Evolutionary conservation across 257 asterid genomes (phyloP).

Genomic region (Primulina tabacum): DNA sequence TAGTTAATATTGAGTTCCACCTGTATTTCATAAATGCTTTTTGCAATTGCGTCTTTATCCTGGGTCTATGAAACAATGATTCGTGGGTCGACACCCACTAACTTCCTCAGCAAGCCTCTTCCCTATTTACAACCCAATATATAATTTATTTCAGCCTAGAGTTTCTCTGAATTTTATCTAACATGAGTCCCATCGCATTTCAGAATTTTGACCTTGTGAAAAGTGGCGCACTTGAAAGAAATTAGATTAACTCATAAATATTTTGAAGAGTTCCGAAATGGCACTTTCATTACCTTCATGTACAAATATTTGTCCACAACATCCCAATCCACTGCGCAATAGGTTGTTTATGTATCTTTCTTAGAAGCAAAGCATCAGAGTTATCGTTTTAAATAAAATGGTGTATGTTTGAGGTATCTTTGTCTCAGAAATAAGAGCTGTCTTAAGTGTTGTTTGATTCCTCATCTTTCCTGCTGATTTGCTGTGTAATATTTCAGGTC

Average conservation of each 20-base stretch:
- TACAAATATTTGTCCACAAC: too few species aligned
- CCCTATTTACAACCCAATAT: neutral
- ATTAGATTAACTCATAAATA: neutral
- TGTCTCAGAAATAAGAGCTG: neutral
- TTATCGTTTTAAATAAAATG: constrained; percentile 4
- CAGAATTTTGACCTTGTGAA: neutral
- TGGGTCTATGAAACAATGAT: constrained; percentile 3
- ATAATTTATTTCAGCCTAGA: neutral
- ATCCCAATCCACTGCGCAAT: neutral
- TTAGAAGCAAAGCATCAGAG: neutral
- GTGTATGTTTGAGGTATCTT: neutral
- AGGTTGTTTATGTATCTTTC: constrained; percentile 12
- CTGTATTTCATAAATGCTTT: neutral
- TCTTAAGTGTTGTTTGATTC: neutral
- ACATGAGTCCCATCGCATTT: constrained; percentile 1
- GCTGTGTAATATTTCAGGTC: constrained; percentile 45
- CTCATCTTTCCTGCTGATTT: constrained; percentile 18
- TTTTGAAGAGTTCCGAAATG: too few species aligned
- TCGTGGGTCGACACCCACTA: neutral
- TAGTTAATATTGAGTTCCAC: neutral
- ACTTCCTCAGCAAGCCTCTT: neutral
- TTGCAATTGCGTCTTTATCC: neutral
- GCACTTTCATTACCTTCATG: too few species aligned
- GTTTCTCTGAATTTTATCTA: neutral
- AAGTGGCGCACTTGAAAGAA: neutral